Percentiles rank a stretch among this genome's conserved stretches.
Evolutionary conservation across 1,284 basidiomycete genomes (phyloP).

Genomic region (Chiua sp.): DNA sequence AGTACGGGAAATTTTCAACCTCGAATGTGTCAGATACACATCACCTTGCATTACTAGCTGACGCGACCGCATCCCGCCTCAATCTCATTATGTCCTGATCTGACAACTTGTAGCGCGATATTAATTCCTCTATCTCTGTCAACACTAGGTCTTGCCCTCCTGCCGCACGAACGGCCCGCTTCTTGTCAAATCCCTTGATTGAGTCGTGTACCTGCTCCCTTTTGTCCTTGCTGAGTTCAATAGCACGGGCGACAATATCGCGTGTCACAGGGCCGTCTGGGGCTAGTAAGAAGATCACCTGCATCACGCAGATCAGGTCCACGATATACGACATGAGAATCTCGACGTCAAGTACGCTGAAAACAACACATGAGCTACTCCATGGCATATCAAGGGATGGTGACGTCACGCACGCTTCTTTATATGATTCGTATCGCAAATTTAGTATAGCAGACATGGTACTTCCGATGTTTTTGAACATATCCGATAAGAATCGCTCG

Average conservation of each 20-base stretch:
- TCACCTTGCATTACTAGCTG: no score
- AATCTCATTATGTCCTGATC: background rate
- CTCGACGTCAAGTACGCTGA: conserved; percentile 15
- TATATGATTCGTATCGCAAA: conserved; percentile 2
- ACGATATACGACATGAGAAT: conserved; percentile 31
- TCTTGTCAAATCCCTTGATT: background rate
- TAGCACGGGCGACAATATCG: background rate
- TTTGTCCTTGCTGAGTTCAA: background rate
- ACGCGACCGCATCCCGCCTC: no score
- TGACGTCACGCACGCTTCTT: conserved; percentile 10
- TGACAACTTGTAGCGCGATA: background rate
- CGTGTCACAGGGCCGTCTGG: background rate
- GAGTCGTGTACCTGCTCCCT: background rate
- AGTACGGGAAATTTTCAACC: no score
- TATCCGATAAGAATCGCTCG: background rate
- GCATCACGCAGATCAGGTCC: conserved; percentile 28
- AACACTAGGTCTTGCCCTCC: background rate
- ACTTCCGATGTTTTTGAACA: background rate
- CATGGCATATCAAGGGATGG: background rate
- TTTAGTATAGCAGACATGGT: conserved; percentile 16
- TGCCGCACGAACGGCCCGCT: no score
- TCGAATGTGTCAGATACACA: no score
- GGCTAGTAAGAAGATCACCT: conserved; percentile 22
- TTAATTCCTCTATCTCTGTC: background rate
- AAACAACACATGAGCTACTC: background rate